A percentile compares a stretch with the other conserved stretches of the same genome.
Evolutionary conservation across 768 basidiomycete species (phyloP).

Genomic region (Boletus sp.): DNA sequence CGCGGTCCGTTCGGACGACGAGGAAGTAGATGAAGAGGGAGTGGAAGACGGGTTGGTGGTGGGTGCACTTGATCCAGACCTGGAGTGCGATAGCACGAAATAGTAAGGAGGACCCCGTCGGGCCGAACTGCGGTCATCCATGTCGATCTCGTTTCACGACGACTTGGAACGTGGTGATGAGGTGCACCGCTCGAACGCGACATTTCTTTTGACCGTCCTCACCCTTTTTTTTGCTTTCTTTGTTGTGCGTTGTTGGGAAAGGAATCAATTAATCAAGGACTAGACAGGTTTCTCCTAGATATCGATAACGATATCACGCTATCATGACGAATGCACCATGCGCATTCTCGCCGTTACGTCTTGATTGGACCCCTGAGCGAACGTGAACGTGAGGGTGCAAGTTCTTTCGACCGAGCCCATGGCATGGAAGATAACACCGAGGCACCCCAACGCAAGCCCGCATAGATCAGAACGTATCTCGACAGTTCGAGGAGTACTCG

Average conservation of each 20-base stretch:
- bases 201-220: no score
- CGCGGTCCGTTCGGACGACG: slow-evolving; percentile 4
- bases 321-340: no score
- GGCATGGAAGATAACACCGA: no score
- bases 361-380: no score
- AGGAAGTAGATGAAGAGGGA: not conserved
- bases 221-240: not conserved
- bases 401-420: no score
- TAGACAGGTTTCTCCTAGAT: not conserved
- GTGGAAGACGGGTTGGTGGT: not conserved
- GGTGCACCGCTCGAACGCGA: not conserved
- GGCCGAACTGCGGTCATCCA: not conserved
- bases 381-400: no score
- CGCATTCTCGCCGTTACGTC: not conserved
- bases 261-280: not conserved
- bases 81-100: slow-evolving; percentile 41
- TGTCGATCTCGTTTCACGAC: not conserved
- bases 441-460: no score
- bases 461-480: no score
- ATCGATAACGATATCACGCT: not conserved
- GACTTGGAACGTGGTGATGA: not conserved
- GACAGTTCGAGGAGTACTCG: no score
- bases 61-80: slow-evolving; percentile 34
- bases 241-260: not conserved
- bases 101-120: not conserved